A percentile compares a stretch with the other conserved stretches of the same genome.
These are phyloP conservation scores for Cutaneotrichosporon sp. DNA, from an alignment of 1,284 basidiomycete species.

Conservation along the genomic window DNA sequence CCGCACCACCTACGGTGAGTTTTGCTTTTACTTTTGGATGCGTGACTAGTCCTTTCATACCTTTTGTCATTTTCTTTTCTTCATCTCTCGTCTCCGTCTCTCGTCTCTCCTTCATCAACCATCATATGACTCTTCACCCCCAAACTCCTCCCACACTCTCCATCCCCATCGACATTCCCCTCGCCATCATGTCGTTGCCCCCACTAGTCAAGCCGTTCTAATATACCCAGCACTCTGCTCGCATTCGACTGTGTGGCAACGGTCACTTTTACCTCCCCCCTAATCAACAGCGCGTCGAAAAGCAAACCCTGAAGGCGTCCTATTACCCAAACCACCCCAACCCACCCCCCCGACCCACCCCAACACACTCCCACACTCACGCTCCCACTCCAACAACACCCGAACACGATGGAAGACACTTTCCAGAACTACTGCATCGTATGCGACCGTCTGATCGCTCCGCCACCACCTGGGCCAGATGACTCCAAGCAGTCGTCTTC, in stretches of 20 bases:
- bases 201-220: background rate
- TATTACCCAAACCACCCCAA: background rate
- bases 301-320: too few species aligned
- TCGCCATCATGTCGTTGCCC: too few species aligned
- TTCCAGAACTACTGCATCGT: constrained; percentile 44
- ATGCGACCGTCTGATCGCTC: constrained; percentile 39
- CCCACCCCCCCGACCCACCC: background rate
- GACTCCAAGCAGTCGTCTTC: constrained; percentile 16
- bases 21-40: too few species aligned
- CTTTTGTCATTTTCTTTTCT: background rate
- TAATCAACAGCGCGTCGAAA: too few species aligned
- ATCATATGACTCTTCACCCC: background rate
- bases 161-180: too few species aligned
- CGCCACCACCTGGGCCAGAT: constrained; percentile 19
- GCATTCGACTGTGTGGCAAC: too few species aligned
- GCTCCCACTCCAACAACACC: background rate
- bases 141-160: background rate
- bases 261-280: background rate
- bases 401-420: constrained; percentile 19
- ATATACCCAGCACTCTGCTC: background rate
- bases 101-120: background rate
- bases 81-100: background rate
- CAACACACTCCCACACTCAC: background rate
- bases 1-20: too few species aligned
- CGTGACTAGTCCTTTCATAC: too few species aligned